A percentile compares a stretch with the other conserved stretches of the same genome.
Conservation (phyloP, 805 yeast genomes). For the Schwanniomyces occidentalis region DNA sequence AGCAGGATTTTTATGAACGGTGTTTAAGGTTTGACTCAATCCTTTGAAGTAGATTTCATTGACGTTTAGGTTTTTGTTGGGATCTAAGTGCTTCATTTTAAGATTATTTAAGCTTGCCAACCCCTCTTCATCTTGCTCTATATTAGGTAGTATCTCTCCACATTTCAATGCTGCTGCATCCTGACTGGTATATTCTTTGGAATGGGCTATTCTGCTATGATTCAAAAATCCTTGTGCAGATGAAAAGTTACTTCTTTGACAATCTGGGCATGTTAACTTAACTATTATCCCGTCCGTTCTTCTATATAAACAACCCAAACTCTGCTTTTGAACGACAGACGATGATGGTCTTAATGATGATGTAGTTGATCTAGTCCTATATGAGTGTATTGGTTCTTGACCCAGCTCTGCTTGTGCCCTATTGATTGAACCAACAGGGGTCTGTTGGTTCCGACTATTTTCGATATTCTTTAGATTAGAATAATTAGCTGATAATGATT, state of each 20-base stretch:
- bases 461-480: slow-evolving; percentile 14
- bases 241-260: slow-evolving; percentile 68
- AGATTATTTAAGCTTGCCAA: slow-evolving; percentile 35
- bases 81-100: slow-evolving; percentile 37
- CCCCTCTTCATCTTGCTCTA: slow-evolving; percentile 60
- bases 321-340: slow-evolving; percentile 25
- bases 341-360: slow-evolving; percentile 54
- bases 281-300: slow-evolving; percentile 73
- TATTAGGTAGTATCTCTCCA: slow-evolving; percentile 54
- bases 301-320: slow-evolving; percentile 55
- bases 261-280: slow-evolving; percentile 64
- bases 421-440: background rate
- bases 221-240: slow-evolving; percentile 80
- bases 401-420: slow-evolving; percentile 4
- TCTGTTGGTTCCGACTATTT: slow-evolving; percentile 1
- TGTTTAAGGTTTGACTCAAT: slow-evolving; percentile 26
- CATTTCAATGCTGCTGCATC: slow-evolving; percentile 72
- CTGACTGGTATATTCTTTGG: slow-evolving; percentile 68
- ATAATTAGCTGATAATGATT: slow-evolving; percentile 33
- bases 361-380: slow-evolving; percentile 52
- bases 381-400: slow-evolving; percentile 24
- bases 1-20: slow-evolving; percentile 16
- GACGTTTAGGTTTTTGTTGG: slow-evolving; percentile 41
- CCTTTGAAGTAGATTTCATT: slow-evolving; percentile 38
- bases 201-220: slow-evolving; percentile 73